Percentiles rank a stretch among this genome's conserved stretches.
Conservation (phyloP, 495 filamentous ascomycete species). For the Lophium mytilinum region DNA sequence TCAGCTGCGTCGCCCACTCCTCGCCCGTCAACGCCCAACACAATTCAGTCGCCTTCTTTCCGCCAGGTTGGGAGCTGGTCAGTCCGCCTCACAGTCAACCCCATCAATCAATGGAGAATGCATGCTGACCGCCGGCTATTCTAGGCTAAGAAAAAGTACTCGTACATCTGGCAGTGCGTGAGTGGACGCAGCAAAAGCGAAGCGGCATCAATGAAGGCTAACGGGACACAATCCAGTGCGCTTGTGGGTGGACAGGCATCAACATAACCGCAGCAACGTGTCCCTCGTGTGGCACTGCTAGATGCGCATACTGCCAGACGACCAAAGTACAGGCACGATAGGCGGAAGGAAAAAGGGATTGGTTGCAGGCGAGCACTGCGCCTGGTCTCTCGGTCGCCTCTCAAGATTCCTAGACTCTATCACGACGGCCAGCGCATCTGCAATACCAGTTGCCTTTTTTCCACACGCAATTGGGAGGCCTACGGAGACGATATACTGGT, state of each 20-base stretch:
- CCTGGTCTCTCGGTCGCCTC: background rate
- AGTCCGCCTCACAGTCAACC: background rate
- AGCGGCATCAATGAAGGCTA: background rate
- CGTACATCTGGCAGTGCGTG: conserved; percentile 9
- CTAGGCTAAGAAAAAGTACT: conserved; percentile 1
- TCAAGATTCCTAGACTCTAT: no score
- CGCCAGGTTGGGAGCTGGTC: background rate
- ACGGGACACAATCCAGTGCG: background rate
- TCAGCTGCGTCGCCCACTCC: background rate
- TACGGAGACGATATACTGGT: background rate
- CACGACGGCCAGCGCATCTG: background rate
- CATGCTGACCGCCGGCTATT: background rate
- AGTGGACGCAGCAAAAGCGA: background rate
- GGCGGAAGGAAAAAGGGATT: background rate
- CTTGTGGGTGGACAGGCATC: background rate
- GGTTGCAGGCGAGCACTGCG: background rate
- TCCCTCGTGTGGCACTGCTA: background rate
- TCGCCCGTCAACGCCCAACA: background rate
- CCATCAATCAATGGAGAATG: background rate
- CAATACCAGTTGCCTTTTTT: background rate
- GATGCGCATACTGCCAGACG: background rate
- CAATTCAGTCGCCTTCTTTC: background rate
- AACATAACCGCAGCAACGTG: background rate
- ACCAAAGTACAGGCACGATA: background rate
- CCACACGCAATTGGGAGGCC: background rate